Conservation (phyloP, 768 basidiomycete species). For the Scleroderma citrinum region DNA sequence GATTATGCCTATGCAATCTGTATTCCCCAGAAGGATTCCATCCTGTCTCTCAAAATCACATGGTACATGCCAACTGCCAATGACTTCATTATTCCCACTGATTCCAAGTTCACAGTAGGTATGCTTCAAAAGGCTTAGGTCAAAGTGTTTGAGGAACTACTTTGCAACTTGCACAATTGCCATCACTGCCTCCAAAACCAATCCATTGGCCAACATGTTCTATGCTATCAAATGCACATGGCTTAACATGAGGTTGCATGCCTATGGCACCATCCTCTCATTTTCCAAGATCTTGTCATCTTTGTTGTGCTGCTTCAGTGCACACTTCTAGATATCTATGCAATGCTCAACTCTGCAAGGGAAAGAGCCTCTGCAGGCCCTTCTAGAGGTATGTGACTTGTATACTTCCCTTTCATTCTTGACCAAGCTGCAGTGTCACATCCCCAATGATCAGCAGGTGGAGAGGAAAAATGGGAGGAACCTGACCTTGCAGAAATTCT, state of each 20-base stretch:
- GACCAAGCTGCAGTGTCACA: no score
- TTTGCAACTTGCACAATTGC: background rate
- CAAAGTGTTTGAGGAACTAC: background rate
- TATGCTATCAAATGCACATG: background rate
- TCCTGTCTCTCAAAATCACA: background rate
- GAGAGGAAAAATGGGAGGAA: no score
- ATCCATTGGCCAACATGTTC: background rate
- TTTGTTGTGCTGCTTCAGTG: conserved; percentile 1
- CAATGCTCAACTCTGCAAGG: conserved; percentile 4
- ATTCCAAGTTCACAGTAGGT: background rate
- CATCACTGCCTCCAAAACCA: background rate
- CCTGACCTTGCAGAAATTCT: background rate
- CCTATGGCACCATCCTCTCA: background rate
- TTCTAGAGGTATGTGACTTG: background rate
- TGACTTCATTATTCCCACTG: background rate
- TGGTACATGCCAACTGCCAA: background rate
- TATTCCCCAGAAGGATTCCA: conserved; percentile 1
- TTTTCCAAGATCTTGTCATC: background rate
- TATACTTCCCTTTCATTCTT: no score
- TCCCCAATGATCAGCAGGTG: no score
- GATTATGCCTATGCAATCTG: conserved; percentile 3
- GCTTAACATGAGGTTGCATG: background rate
- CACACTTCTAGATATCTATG: conserved; percentile 3
- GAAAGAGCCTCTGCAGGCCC: background rate
- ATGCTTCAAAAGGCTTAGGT: background rate